Conservation (phyloP, 345 rosid genomes). For the Eucalyptus pauciflora region DNA sequence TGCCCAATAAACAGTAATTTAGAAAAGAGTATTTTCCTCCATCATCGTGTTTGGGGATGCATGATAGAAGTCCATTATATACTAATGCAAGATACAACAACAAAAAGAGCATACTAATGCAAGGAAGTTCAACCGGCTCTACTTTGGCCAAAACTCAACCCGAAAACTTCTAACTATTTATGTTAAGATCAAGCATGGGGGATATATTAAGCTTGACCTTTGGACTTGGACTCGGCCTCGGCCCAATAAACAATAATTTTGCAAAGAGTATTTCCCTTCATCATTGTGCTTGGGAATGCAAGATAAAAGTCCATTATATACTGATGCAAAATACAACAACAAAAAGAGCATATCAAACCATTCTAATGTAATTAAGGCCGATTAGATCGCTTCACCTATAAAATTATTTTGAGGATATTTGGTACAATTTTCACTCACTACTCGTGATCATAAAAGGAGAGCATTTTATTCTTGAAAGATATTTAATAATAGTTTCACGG, state of each 20-base stretch:
- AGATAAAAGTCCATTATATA: neutral
- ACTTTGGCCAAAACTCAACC: neutral
- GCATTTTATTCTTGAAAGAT: neutral
- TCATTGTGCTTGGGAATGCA: neutral
- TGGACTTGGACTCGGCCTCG: neutral
- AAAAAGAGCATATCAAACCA: neutral
- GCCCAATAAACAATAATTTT: neutral
- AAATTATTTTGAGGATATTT: neutral
- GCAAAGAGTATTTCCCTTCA: neutral
- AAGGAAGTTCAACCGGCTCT: neutral
- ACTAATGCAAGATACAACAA: no score
- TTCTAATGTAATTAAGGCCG: neutral
- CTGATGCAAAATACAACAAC: neutral
- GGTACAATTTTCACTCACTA: neutral
- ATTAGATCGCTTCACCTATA: neutral
- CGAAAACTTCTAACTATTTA: neutral
- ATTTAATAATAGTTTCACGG: neutral
- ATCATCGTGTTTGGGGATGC: no score
- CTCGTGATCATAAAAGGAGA: neutral
- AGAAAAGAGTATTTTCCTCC: no score
- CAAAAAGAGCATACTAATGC: no score
- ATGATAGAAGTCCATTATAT: no score
- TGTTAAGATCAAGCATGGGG: neutral
- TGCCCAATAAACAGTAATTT: no score
- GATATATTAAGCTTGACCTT: neutral